Evolutionary conservation across 139 green algal genomes (phyloP).

Genomic region (Chlamydomonas schloesseri): DNA sequence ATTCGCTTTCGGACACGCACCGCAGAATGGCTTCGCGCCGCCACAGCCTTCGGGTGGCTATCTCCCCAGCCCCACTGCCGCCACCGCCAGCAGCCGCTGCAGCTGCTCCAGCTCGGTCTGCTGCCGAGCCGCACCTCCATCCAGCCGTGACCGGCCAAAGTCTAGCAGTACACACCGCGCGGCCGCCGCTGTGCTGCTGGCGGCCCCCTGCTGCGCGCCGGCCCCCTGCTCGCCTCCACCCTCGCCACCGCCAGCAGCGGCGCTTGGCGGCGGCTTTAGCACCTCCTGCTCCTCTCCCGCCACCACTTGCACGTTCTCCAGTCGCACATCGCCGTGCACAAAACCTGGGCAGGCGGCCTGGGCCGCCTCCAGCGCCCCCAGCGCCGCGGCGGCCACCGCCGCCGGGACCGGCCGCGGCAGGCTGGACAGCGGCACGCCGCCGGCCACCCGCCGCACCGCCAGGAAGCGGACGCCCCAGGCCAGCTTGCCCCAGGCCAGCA

Average conservation of each 20-base stretch:
- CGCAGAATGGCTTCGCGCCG: too few species aligned
- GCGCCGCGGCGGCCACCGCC: neutral
- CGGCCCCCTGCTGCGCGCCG: neutral
- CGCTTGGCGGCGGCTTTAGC: too few species aligned
- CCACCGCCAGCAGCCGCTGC: neutral
- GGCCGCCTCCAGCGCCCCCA: neutral
- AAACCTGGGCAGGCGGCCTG: constrained; percentile 10
- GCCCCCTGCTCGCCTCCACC: neutral
- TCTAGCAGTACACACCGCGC: constrained; percentile 9
- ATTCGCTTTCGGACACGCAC: too few species aligned
- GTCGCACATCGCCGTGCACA: constrained; percentile 11
- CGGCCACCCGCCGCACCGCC: neutral
- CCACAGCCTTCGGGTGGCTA: too few species aligned
- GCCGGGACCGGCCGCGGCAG: neutral
- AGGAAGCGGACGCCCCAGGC: neutral
- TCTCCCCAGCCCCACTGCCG: too few species aligned
- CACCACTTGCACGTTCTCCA: neutral
- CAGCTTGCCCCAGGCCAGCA: neutral
- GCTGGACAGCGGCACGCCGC: neutral
- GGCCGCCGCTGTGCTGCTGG: neutral
- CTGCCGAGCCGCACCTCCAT: neutral
- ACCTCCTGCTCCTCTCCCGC: too few species aligned
- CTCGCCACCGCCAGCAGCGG: too few species aligned
- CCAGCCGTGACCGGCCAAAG: constrained; percentile 7
- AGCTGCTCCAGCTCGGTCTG: neutral